Percentiles rank a stretch among this genome's conserved stretches.
phyloP scores from a whole-genome alignment of 257 asterid genomes.

The Gentiana straminea region DNA sequence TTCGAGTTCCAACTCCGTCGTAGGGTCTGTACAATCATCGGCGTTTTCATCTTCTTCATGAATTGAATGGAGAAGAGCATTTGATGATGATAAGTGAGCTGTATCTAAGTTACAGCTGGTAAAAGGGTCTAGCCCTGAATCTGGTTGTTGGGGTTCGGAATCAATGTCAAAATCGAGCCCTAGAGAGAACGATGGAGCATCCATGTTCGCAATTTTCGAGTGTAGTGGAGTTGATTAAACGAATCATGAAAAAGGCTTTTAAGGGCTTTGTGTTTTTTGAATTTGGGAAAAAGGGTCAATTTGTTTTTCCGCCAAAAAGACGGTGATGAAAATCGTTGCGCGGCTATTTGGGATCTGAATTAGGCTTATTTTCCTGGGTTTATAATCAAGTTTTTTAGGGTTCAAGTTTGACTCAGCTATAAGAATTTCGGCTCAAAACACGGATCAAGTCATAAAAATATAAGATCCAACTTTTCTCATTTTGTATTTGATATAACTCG shows the following conservation, averaged over 20 bases:
- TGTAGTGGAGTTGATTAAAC: background rate
- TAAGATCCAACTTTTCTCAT: too few species aligned
- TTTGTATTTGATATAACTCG: too few species aligned
- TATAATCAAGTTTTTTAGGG: too few species aligned
- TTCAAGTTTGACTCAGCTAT: too few species aligned
- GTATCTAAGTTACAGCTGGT: conserved; percentile 7
- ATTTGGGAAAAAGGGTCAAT: background rate
- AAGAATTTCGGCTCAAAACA: too few species aligned
- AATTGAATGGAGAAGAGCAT: conserved; percentile 17
- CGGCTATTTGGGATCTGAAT: background rate
- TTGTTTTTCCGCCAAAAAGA: conserved; percentile 10
- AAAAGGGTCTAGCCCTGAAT: conserved; percentile 13
- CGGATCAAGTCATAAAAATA: too few species aligned
- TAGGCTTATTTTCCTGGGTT: too few species aligned
- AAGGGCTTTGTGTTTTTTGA: too few species aligned
- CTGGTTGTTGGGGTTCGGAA: conserved; percentile 29
- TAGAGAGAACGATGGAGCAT: conserved; percentile 74
- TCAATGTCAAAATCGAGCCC: conserved; percentile 66
- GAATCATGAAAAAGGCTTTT: too few species aligned
- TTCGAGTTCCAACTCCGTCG: conserved; percentile 16
- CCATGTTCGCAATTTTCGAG: conserved; percentile 40
- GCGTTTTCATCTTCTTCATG: conserved; percentile 19
- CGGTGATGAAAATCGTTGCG: conserved; percentile 2
- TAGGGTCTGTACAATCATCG: conserved; percentile 38
- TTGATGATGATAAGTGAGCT: conserved; percentile 21